Evolutionary conservation across 2,329 filamentous ascomycete genomes (phyloP).

Genomic region (Alternaria arborescens): DNA sequence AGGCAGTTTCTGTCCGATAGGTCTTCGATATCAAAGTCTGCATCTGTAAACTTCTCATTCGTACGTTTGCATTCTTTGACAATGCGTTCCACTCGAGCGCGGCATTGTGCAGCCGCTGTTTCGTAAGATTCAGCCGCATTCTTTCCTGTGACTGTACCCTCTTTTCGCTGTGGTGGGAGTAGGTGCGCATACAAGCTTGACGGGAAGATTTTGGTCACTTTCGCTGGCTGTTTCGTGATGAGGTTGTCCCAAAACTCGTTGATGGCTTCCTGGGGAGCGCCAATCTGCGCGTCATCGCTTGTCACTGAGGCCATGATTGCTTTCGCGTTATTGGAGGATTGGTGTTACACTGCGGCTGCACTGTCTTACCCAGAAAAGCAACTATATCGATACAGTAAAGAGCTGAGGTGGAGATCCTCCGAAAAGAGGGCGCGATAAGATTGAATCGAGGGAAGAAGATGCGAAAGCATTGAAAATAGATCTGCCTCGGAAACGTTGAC

Average conservation of each 20-base stretch:
- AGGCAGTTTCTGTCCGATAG: slow-evolving; percentile 58
- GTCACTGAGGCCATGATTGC: slow-evolving; percentile 29
- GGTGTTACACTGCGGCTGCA: not conserved
- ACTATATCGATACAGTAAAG: not conserved
- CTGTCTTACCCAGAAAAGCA: not conserved
- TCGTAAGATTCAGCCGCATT: slow-evolving; percentile 73
- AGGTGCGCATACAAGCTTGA: slow-evolving; percentile 68
- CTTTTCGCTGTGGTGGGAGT: slow-evolving; percentile 44
- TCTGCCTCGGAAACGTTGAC: not conserved
- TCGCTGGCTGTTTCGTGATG: slow-evolving; percentile 73
- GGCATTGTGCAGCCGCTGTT: slow-evolving; percentile 73
- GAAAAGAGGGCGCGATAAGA: not conserved
- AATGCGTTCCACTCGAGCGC: slow-evolving; percentile 65
- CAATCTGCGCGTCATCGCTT: slow-evolving; percentile 24
- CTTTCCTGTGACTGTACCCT: slow-evolving; percentile 65
- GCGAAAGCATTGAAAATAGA: not conserved
- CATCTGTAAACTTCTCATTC: slow-evolving; percentile 85
- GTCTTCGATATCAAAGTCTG: slow-evolving; percentile 84
- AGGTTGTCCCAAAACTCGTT: slow-evolving; percentile 77
- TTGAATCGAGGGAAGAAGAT: not conserved
- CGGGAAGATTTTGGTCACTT: slow-evolving; percentile 74
- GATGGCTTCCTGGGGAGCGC: slow-evolving; percentile 67
- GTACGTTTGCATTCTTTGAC: slow-evolving; percentile 72
- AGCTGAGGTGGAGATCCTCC: not conserved
- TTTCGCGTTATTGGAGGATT: slow-evolving; percentile 1